Evolutionary conservation across 129 eudicot genomes (phyloP), one percentile per base, ranked within the genome.

Genomic region (Flaveria bidentis): DNA sequence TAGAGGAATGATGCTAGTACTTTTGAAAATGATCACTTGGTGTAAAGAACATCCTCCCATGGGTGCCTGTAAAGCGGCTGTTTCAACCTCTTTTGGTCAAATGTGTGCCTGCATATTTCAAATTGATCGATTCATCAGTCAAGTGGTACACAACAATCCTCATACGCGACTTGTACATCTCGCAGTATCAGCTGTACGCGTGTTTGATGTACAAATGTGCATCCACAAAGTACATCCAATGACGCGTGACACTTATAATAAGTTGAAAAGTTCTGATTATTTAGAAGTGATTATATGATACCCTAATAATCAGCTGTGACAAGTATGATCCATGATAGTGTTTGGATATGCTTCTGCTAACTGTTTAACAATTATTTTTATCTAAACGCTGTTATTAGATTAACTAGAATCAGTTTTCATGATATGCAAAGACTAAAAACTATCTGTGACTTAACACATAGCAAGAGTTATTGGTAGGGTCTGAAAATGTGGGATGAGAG

Each of bases 61-160:
- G 99, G 99, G 87, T 94, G 99, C 77, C 99, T 93, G 86, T 94
- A 94, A 25, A 94, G 97, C 20, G 99, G 97, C 82, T 94, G 99
- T 88, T 94, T 94, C 90, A 94, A 78, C 72, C 99, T 89, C 97
- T 94, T 94, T 76, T 94, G 99, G 82, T 94, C 99, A 62, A 91
- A 94, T 0, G 99, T 94, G 47, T 94, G 99, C 97, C 98, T 91
- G 86, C 70, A 71, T 46, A 72, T 46, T 77, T 53, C 72, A 65
- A 51, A 28, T 7, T 7, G n/a, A 67, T 51, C 23, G 6, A 64
- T 13, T 66, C 26, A 67, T 63, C 16, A 55, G 67, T 75, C 68
- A 62, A 73, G 53, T 5, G 26, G 8, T 20, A 53, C 11, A 28
- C 11, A 28, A 22, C 12, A 33, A 33, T 30, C n/a, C 16, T 71